A percentile compares a stretch with the other conserved stretches of the same genome.
Evolutionary conservation across 495 filamentous ascomycete species (phyloP).

Genomic region (Penicillium atrosanguineum): DNA sequence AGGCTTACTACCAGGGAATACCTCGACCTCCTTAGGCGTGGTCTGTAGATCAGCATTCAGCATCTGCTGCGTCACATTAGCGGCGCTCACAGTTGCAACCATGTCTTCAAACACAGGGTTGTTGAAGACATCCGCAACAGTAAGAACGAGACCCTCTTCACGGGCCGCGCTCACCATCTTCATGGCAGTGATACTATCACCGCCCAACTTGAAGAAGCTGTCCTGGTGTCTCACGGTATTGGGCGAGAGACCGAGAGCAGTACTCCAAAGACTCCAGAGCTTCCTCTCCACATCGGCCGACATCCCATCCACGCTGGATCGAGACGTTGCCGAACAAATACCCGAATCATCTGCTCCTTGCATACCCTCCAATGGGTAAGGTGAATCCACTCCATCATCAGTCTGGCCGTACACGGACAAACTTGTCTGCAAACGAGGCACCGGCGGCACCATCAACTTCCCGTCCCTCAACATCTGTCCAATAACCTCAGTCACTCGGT

Average conservation of each 20-base stretch:
- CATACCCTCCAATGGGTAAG: conserved; percentile 17
- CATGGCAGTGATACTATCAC: conserved; percentile 64
- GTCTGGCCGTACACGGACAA: conserved; percentile 17
- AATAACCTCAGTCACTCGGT: conserved; percentile 41
- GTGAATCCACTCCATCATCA: conserved; percentile 17
- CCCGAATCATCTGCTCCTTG: conserved; percentile 25
- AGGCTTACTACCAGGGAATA: conserved; percentile 16
- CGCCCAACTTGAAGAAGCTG: conserved; percentile 50
- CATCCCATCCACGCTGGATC: conserved; percentile 24
- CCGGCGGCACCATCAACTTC: conserved; percentile 24
- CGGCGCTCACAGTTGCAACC: conserved; percentile 32
- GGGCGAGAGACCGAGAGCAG: conserved; percentile 39
- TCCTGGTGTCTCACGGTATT: conserved; percentile 39
- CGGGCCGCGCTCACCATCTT: conserved; percentile 60
- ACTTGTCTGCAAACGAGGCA: conserved; percentile 7
- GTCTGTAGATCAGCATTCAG: conserved; percentile 24
- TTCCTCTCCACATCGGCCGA: conserved; percentile 33
- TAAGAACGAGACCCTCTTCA: conserved; percentile 52
- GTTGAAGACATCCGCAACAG: conserved; percentile 53
- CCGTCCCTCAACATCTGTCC: conserved; percentile 38
- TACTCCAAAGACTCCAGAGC: conserved; percentile 46
- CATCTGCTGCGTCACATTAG: conserved; percentile 27
- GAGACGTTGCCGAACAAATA: conserved; percentile 23
- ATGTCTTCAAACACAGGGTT: conserved; percentile 48
- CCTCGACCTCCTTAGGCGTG: conserved; percentile 13